phyloP scores from a whole-genome alignment of 495 filamentous ascomycete genomes.

The Apodospora peruviana region DNA sequence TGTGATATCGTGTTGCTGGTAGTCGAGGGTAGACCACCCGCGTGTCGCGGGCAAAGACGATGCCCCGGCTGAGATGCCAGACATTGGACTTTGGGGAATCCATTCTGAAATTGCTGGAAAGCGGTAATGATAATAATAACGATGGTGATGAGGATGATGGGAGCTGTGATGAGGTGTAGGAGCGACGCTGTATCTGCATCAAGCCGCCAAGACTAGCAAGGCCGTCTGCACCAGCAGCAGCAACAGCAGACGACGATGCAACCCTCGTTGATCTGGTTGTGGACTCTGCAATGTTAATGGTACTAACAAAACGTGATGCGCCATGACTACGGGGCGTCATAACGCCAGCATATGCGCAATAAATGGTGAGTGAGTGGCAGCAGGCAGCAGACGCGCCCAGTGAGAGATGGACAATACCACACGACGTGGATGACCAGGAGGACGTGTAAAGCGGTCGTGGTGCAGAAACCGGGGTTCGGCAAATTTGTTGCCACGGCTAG shows the following conservation, averaged over 20 bases:
- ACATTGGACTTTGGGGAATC: constrained; percentile 17
- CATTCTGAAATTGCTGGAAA: constrained; percentile 18
- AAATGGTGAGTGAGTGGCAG: background rate
- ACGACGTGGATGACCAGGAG: too few species aligned
- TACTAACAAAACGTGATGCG: constrained; percentile 6
- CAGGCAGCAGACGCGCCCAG: constrained; percentile 11
- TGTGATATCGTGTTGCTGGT: constrained; percentile 5
- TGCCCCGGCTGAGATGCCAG: constrained; percentile 36
- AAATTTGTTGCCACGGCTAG: too few species aligned
- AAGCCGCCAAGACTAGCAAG: background rate
- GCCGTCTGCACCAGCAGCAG: background rate
- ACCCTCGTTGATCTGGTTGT: constrained; percentile 6
- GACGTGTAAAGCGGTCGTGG: too few species aligned
- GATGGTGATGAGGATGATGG: background rate
- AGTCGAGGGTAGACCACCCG: constrained; percentile 16
- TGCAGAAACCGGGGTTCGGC: too few species aligned
- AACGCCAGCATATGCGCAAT: constrained; percentile 4
- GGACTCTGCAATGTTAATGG: background rate
- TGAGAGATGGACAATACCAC: too few species aligned
- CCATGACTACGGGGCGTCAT: constrained; percentile 21
- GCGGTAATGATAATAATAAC: background rate
- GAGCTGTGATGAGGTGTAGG: constrained; percentile 4
- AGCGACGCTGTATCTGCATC: constrained; percentile 4
- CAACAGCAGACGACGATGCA: constrained; percentile 1
- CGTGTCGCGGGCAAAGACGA: constrained; percentile 27